A percentile compares a stretch with the other conserved stretches of the same genome.
These are phyloP conservation scores for Exophiala oligosperma DNA, from an alignment of 2,329 filamentous ascomycete genomes.

Conservation along the genomic window DNA sequence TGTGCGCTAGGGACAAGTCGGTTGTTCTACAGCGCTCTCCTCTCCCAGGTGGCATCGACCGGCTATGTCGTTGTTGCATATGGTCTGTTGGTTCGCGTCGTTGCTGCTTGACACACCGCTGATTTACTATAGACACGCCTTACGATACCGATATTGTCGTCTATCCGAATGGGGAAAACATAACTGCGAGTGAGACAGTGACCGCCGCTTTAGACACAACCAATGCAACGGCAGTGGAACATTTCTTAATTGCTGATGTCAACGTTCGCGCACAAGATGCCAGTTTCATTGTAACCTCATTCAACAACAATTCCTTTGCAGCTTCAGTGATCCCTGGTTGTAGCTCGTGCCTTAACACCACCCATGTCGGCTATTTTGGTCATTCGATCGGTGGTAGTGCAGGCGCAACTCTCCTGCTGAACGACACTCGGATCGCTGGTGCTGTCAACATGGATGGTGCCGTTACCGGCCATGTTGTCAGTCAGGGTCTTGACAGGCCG, in stretches of 20 bases:
- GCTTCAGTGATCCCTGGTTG: constrained; percentile 6
- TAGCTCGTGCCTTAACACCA: constrained; percentile 4
- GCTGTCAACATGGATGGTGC: constrained; percentile 39
- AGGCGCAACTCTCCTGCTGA: constrained; percentile 28
- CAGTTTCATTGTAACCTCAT: no score
- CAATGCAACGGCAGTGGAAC: constrained; percentile 1
- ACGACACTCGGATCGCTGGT: constrained; percentile 30
- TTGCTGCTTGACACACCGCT: no score
- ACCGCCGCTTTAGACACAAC: no score
- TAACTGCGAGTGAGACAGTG: neutral
- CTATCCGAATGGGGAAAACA: constrained; percentile 26
- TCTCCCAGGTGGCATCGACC: constrained; percentile 35
- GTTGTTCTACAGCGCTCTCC: constrained; percentile 34
- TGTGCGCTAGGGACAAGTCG: constrained; percentile 26
- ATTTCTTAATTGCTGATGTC: constrained; percentile 15
- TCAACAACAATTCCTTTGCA: no score
- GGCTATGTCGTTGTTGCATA: constrained; percentile 35
- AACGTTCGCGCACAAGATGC: no score
- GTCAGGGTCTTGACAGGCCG: constrained; percentile 11
- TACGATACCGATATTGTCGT: constrained; percentile 28
- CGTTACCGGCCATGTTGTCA: constrained; percentile 28
- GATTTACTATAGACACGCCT: constrained; percentile 27
- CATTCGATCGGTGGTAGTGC: constrained; percentile 41
- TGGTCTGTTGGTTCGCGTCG: no score
- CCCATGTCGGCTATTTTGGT: constrained; percentile 30